Conservation (phyloP, 2,329 filamentous ascomycete species). For the Decorospora gaudefroyi region DNA sequence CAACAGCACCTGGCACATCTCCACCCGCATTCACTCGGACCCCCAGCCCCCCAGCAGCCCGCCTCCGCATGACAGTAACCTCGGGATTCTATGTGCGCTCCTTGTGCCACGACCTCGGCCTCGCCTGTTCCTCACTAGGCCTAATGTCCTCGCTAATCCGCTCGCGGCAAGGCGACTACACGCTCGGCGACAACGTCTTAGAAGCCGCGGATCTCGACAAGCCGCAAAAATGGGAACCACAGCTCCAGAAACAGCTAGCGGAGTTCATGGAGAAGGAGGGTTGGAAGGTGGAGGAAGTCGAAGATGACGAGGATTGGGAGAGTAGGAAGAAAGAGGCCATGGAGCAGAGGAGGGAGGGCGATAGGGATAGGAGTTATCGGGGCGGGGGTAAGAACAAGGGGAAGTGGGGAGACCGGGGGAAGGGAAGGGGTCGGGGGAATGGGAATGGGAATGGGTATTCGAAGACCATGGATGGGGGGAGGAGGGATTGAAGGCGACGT, state of each 20-base stretch:
- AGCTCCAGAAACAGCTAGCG: constrained; percentile 65
- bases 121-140: constrained; percentile 77
- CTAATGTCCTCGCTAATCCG: constrained; percentile 86
- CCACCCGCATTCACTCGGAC: no score
- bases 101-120: constrained; percentile 87
- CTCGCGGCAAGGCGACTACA: constrained; percentile 79
- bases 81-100: constrained; percentile 97
- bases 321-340: constrained; percentile 52
- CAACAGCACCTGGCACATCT: background rate
- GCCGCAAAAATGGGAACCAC: constrained; percentile 80
- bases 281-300: constrained; percentile 37
- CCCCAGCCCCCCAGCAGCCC: constrained; percentile 66
- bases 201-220: constrained; percentile 76
- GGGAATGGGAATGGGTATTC: constrained; percentile 19
- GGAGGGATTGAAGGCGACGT: background rate
- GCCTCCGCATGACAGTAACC: constrained; percentile 87
- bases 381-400: constrained; percentile 24
- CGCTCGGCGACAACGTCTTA: constrained; percentile 70
- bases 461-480: constrained; percentile 17
- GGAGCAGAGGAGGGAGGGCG: constrained; percentile 26
- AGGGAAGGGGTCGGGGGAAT: constrained; percentile 24
- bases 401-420: constrained; percentile 17
- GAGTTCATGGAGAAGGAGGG: constrained; percentile 55
- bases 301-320: constrained; percentile 36
- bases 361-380: constrained; percentile 25